Percentiles rank a stretch among this genome's conserved stretches.
phyloP scores from a whole-genome alignment of 148 eudicot species.

The Amaranthus palmeri region DNA sequence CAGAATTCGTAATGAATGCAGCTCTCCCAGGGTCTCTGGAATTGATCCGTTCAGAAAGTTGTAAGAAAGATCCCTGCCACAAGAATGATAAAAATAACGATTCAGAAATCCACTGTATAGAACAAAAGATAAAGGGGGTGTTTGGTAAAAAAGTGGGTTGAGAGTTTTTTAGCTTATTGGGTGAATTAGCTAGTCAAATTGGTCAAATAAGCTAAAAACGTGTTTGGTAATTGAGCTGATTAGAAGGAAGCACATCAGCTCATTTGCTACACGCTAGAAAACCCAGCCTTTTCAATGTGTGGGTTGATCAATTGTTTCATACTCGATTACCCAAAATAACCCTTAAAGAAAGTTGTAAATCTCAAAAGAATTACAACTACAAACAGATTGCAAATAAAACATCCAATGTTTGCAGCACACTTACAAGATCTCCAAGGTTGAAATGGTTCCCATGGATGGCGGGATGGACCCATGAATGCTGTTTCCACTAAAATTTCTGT shows the following conservation, averaged over 20 bases:
- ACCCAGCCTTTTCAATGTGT: too few relatives aligned
- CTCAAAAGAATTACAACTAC: too few relatives aligned
- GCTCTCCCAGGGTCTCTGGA: constrained; percentile 81
- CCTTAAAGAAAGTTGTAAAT: too few relatives aligned
- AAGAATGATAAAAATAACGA: background rate
- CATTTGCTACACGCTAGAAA: too few relatives aligned
- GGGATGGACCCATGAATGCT: constrained; percentile 85
- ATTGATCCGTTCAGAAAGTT: constrained; percentile 89
- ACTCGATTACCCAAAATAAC: too few relatives aligned
- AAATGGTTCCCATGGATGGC: constrained; percentile 59
- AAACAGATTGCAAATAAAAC: background rate
- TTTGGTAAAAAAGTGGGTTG: too few relatives aligned
- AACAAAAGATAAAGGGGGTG: background rate
- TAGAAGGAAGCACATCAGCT: too few relatives aligned
- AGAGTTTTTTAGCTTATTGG: too few relatives aligned
- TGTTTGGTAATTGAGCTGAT: too few relatives aligned
- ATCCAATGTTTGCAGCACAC: constrained; percentile 19
- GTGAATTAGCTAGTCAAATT: too few relatives aligned
- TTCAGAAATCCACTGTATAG: constrained; percentile 2
- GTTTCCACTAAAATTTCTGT: constrained; percentile 94
- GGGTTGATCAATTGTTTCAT: too few relatives aligned
- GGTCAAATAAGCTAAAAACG: too few relatives aligned
- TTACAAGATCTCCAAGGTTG: constrained; percentile 64
- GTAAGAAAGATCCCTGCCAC: constrained; percentile 89
- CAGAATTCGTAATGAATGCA: constrained; percentile 64